Evolutionary conservation across 352 stramenopile genomes (phyloP), one percentile per base, ranked within the genome.

Genomic region (Pythium dissotocum): DNA sequence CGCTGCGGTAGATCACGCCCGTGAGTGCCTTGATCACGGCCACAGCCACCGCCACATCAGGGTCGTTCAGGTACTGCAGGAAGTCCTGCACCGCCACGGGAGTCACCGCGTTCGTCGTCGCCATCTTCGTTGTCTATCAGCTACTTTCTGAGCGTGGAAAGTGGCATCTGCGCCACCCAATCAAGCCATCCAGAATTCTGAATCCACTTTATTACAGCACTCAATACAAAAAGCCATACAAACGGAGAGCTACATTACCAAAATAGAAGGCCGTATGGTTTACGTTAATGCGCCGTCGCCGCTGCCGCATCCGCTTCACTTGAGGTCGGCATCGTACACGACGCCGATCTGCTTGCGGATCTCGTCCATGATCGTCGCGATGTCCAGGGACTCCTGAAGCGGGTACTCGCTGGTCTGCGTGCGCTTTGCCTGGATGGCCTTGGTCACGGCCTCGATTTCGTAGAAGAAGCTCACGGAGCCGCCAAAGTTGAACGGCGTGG

Each of bases 11-110:
- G 57, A 98, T 97, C 16, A 98, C 93, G 54, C 90, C 87, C 36
- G 97, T 93, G 24, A 98, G 76, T 6, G 90, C 90, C 72, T 98
- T 97, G 77, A 98, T 98, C 55, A 96, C 95, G 10, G 91, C 93
- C 49, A 98, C 93, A 2, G 95, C 93, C 42, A 98, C 87, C 7
- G 95, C 92, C 66, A 91, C 85, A 62, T 94, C 86, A 18, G 83
- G 63, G 73, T 94, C 86, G 59, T 82, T 75, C 35, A 94, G 74
- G 67, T 80, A 91, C 70, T 73, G 77, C 70, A 91, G 69, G 53
- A 94, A 94, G 55, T 94, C 86, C 51, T 81, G 73, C 73, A 94
- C 81, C 36, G 89, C 84, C 67, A 79, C 65, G 12, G 72, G 72
- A 18, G 30, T 28, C n/a, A 30, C 35, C 40, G 49, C 40, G 36